These are phyloP conservation scores for Phascolomyces articulosus DNA, from an alignment of 371 early-diverging fungal genomes.

Conservation along the genomic window DNA sequence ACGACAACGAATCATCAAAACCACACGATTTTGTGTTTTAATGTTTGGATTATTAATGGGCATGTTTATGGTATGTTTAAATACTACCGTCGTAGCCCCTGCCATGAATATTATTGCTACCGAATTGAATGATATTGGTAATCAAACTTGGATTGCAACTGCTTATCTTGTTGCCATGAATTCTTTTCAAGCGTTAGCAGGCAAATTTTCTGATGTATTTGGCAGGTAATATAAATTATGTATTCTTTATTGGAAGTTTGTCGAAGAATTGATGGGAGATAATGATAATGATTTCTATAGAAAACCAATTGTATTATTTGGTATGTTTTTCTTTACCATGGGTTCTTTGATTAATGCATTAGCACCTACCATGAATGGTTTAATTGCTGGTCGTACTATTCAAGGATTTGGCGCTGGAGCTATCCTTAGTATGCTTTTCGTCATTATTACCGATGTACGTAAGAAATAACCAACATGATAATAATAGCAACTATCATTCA, in stretches of 20 bases:
- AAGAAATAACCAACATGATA: not conserved
- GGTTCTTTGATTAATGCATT: constrained; percentile 61
- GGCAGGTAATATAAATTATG: constrained; percentile 16
- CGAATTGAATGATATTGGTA: constrained; percentile 15
- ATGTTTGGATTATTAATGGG: constrained; percentile 40
- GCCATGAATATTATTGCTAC: constrained; percentile 24
- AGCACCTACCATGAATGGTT: constrained; percentile 53
- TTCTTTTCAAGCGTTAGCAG: constrained; percentile 56
- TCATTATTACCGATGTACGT: constrained; percentile 74
- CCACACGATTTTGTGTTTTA: constrained; percentile 7
- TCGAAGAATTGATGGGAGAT: no score
- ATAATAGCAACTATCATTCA: no score
- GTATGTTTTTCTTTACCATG: constrained; percentile 50
- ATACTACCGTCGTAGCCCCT: constrained; percentile 77
- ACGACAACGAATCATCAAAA: not conserved
- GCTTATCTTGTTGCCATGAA: constrained; percentile 60
- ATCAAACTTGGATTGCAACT: constrained; percentile 20
- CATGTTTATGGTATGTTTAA: constrained; percentile 77
- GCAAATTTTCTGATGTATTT: constrained; percentile 45
- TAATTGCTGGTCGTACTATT: constrained; percentile 72
- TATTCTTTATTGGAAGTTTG: no score
- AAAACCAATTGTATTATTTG: constrained; percentile 51
- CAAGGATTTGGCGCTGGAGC: constrained; percentile 78
- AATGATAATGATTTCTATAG: constrained; percentile 42
- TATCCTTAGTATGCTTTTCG: constrained; percentile 67